phyloP scores from a whole-genome alignment of 2,329 filamentous ascomycete species.

The Helotiales sp. region DNA sequence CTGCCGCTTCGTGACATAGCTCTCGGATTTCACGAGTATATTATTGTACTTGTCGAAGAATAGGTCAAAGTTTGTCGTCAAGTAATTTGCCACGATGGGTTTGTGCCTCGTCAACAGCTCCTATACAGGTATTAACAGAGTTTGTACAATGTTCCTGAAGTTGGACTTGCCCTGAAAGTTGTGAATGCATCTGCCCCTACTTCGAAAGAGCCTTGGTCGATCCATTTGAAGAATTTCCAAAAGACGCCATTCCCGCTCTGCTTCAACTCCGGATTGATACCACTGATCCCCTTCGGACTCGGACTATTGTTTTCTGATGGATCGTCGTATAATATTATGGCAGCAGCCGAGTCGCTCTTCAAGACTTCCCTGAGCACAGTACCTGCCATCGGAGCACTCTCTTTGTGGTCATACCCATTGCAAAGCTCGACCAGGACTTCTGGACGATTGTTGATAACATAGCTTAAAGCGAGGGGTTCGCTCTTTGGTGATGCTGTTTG shows the following conservation, averaged over 20 bases:
- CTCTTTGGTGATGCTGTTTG: slow-evolving; percentile 63
- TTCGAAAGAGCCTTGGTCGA: slow-evolving; percentile 94
- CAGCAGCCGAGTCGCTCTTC: slow-evolving; percentile 88
- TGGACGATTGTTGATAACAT: slow-evolving; percentile 82
- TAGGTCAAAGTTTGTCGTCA: slow-evolving; percentile 84
- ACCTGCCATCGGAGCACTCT: slow-evolving; percentile 89
- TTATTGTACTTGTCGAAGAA: slow-evolving; percentile 94
- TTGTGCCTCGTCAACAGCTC: slow-evolving; percentile 96
- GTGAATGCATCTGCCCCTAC: slow-evolving; percentile 97
- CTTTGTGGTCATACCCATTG: slow-evolving; percentile 83
- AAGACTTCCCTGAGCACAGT: slow-evolving; percentile 84
- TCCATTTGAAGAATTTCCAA: slow-evolving; percentile 97
- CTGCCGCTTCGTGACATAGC: slow-evolving; percentile 96
- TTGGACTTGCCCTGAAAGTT: slow-evolving; percentile 76
- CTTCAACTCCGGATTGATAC: slow-evolving; percentile 72
- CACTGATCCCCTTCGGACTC: slow-evolving; percentile 69
- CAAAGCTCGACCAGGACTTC: slow-evolving; percentile 88
- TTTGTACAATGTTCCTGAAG: background rate
- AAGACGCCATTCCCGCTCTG: slow-evolving; percentile 85
- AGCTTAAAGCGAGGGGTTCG: slow-evolving; percentile 83
- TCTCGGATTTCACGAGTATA: slow-evolving; percentile 84
- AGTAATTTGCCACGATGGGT: slow-evolving; percentile 81
- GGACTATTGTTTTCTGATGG: slow-evolving; percentile 67
- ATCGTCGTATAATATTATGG: slow-evolving; percentile 91
- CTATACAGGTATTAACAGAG: slow-evolving; percentile 46